Base-by-base conservation (phyloP, 352 stramenopile species). In the Pelagophyceae sp. region DNA sequence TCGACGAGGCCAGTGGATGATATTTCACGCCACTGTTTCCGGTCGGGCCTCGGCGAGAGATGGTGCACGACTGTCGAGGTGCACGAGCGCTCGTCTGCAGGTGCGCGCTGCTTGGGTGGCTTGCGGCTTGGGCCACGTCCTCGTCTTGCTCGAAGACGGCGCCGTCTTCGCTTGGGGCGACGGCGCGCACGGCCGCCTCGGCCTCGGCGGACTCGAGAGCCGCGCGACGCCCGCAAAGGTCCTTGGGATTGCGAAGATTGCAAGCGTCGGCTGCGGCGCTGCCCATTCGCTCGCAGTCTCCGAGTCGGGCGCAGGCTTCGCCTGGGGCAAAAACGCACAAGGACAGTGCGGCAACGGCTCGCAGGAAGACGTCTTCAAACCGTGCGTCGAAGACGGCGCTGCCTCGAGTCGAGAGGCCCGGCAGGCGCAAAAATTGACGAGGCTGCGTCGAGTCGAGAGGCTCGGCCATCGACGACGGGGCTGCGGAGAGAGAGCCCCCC, bases 91-190 rank as follows among this genome's bases (percentile, higher is more conserved):
- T 23, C 23, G 23, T 78, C 23, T 54, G 77, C 37, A 45, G 35
- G 32, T 32, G 33, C 17, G 80, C n/a, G n/a, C 87, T 3, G 50
- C 75, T 25, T 75, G 86, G 33, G 80, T 87, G 23, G 77, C 83
- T 0, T 87, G 84, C 75, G 84, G 84, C 0, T 61, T 85, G 0
- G 80, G 82, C 6, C 82, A 85, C 60, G 78, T 75, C 6, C 60
- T 84, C 15, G 81, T 85, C 23, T 51, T 83, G 0, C 27, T 80
- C 0, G 45, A 72, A 2, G 85, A 79, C 6, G 89, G 90, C n/a
- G 84, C 90, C 29, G 69, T 95, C 3, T 94, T 86, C 61, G 80
- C 85, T 0, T 95, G 90, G 89, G 90, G 90, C 19, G 92, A 94
- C 69, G 90, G 89, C 0, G 91, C 88, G 0, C 93, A 94, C 72